A percentile compares a stretch with the other conserved stretches of the same genome.
These are phyloP conservation scores for Meripilus lineatus DNA, from an alignment of 1,284 basidiomycete species.

Conservation along the genomic window DNA sequence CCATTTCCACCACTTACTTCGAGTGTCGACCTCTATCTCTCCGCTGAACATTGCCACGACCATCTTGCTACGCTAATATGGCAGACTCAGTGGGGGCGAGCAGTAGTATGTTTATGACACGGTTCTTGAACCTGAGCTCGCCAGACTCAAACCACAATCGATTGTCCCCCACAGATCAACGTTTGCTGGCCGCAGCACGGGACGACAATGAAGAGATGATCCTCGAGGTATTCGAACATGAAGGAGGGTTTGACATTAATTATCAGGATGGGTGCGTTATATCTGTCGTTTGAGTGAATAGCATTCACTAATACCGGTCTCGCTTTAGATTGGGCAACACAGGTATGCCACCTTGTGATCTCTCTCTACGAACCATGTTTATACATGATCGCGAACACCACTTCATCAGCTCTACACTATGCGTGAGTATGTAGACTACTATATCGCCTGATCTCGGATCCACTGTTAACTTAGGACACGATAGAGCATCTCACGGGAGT, in stretches of 20 bases:
- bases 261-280: conserved; percentile 65
- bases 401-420: conserved; percentile 64
- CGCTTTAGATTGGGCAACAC: conserved; percentile 80
- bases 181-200: conserved; percentile 71
- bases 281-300: not conserved
- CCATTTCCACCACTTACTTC: too few relatives aligned
- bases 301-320: too few relatives aligned
- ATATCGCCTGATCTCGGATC: too few relatives aligned
- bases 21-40: not conserved
- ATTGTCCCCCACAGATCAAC: conserved; percentile 54
- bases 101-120: conserved; percentile 30
- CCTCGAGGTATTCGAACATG: conserved; percentile 53
- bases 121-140: not conserved
- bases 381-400: not conserved
- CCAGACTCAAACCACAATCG: not conserved
- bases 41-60: not conserved
- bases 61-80: conserved; percentile 1
- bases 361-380: not conserved
- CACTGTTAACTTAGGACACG: too few relatives aligned
- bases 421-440: conserved; percentile 48
- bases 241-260: conserved; percentile 67
- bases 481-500: conserved; percentile 51
- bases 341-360: too few relatives aligned
- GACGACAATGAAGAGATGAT: conserved; percentile 71
- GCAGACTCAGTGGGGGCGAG: conserved; percentile 29